A percentile compares a stretch with the other conserved stretches of the same genome.
Conservation (phyloP, 768 basidiomycete genomes). For the Austroboletus festivus region DNA sequence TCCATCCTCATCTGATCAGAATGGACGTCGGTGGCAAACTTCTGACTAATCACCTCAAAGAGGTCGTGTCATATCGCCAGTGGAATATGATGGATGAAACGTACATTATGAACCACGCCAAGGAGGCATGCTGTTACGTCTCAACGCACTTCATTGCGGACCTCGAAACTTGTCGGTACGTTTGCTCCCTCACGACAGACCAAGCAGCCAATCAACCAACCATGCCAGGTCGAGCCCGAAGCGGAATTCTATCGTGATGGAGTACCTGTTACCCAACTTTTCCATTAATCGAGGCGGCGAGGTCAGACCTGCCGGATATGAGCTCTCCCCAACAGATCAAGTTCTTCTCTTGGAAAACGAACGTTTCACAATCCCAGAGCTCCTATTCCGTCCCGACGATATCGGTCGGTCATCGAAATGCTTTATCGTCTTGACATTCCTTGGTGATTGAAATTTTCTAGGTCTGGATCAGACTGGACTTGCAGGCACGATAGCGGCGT, state of each 20-base stretch:
- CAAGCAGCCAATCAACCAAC: conserved; percentile 18
- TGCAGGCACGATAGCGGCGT: conserved; percentile 67
- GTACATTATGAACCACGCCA: conserved; percentile 88
- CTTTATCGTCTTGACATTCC: conserved; percentile 3
- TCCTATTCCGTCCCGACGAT: conserved; percentile 86
- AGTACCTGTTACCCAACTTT: conserved; percentile 90
- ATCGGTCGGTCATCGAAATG: conserved; percentile 56
- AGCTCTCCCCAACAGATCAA: conserved; percentile 54
- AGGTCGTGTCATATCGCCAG: conserved; percentile 89
- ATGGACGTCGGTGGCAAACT: conserved; percentile 96
- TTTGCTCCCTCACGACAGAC: conserved; percentile 19
- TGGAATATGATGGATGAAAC: conserved; percentile 99
- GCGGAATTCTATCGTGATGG: conserved; percentile 69
- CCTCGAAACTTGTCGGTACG: conserved; percentile 77
- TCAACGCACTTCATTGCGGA: conserved; percentile 69
- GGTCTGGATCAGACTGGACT: conserved; percentile 84
- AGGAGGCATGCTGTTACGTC: conserved; percentile 88
- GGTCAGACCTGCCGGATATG: conserved; percentile 52
- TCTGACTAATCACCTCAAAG: conserved; percentile 92
- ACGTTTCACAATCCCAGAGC: conserved; percentile 88
- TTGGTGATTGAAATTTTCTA: conserved; percentile 22
- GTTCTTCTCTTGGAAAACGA: conserved; percentile 88
- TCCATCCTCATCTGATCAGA: conserved; percentile 42
- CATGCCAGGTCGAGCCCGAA: conserved; percentile 53
- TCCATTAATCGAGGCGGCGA: conserved; percentile 61